phyloP scores from a whole-genome alignment of 148 eudicot species.

The Rhododendron molle region DNA sequence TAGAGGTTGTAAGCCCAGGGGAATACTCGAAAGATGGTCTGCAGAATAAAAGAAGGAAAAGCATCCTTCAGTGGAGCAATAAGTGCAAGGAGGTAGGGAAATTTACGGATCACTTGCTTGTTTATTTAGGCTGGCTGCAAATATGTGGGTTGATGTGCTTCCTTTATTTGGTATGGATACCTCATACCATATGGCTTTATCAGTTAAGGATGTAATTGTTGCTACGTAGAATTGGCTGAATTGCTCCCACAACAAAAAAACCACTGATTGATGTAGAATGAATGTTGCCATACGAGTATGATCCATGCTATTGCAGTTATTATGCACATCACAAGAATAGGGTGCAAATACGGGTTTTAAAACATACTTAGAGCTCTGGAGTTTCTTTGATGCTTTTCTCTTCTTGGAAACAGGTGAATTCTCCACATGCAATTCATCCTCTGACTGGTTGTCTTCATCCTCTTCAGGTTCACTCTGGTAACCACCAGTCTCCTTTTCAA shows the following conservation, averaged over 20 bases:
- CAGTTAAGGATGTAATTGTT: background rate
- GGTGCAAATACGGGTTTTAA: background rate
- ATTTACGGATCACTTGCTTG: background rate
- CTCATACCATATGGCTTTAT: background rate
- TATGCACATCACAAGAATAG: background rate
- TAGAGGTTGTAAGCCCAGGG: background rate
- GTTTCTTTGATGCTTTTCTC: slow-evolving; percentile 56
- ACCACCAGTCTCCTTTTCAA: slow-evolving; percentile 53
- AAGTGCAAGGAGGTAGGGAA: background rate
- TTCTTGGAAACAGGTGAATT: slow-evolving; percentile 39
- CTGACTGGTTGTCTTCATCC: slow-evolving; percentile 29
- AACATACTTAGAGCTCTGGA: slow-evolving; percentile 49
- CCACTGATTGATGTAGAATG: background rate
- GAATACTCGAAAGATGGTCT: background rate
- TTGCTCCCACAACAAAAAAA: background rate
- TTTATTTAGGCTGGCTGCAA: background rate
- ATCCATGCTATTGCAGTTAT: background rate
- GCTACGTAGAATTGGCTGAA: background rate
- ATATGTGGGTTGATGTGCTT: background rate
- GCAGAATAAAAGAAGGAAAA: background rate
- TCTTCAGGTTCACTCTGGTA: slow-evolving; percentile 43
- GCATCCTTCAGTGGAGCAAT: background rate
- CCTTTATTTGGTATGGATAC: background rate
- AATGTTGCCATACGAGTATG: background rate
- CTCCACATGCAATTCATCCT: slow-evolving; percentile 19